Evolutionary conservation across 371 early-diverging fungal genomes (phyloP), one percentile per base, ranked within the genome.

Genomic region (Mucor racemosus): DNA sequence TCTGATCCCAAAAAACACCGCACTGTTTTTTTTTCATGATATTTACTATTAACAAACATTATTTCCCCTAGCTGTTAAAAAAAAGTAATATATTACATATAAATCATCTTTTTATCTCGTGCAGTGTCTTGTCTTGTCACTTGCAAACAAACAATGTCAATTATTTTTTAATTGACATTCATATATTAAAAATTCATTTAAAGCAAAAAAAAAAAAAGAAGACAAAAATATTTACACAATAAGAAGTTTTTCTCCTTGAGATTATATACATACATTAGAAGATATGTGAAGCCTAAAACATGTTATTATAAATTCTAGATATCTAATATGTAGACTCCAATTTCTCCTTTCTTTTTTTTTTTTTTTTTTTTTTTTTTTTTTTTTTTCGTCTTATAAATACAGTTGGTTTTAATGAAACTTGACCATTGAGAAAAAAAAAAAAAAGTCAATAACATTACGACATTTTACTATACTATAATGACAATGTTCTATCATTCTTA

Each of bases 91-190:
- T 13, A 19, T 19, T 50, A 11, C 26, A 38, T 10, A 21, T 50
- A 11, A 50, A 9, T 21, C 50, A 21, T 4, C 21, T 50, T 11
- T 26, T 19, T 11, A 21, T 26, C 50, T 50, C 50, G 42, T 50
- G 11, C 1, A 7, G 38, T 38, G 38, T 38, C 7, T 38, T 9
- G 5, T 7, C 1, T 19, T 19, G 17, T 50, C 26, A 50, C 21
- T 50, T 50, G 26, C 26, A 50, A 50, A 50, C 50, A 50, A 50
- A 50, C 21, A 50, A 50, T 50, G 50, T 50, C 50, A 50, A 50
- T 50, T 50, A 50, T 26, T 21, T n/a, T 26, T 3, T 21, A 50
- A 4, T 38, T 38, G 38, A 38, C 38, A 38, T 38, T 50, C 11
- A 19, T 26, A 50, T 26, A 50, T 50, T 50, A 50, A 50, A 50